A percentile compares a stretch with the other conserved stretches of the same genome.
Evolutionary conservation across 2,329 filamentous ascomycete species (phyloP).

Genomic region (Xenoacremonium recifei): DNA sequence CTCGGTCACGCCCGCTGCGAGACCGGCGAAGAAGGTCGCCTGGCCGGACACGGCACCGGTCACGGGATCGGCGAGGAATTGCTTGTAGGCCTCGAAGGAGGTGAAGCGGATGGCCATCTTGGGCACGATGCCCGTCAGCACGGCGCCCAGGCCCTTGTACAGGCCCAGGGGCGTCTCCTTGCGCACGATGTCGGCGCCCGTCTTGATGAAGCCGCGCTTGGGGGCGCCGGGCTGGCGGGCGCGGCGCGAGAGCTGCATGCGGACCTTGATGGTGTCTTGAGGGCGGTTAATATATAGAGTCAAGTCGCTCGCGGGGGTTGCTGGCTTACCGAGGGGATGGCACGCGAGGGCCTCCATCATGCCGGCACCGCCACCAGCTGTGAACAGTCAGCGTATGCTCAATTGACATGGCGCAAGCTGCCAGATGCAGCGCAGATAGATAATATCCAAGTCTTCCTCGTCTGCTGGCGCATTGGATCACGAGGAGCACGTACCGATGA

Average conservation of each 20-base stretch:
- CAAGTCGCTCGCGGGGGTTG: background rate
- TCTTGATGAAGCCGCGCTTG: constrained; percentile 82
- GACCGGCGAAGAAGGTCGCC: constrained; percentile 73
- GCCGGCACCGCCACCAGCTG: constrained; percentile 92
- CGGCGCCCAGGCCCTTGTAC: constrained; percentile 98
- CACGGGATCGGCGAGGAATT: constrained; percentile 66
- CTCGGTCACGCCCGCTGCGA: constrained; percentile 92
- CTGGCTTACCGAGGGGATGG: constrained; percentile 77
- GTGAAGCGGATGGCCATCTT: constrained; percentile 99
- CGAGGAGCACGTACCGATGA: constrained; percentile 70
- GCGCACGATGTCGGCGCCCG: constrained; percentile 81
- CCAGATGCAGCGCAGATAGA: constrained; percentile 14
- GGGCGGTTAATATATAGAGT: constrained; percentile 8
- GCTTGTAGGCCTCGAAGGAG: constrained; percentile 95
- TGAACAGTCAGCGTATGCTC: constrained; percentile 19
- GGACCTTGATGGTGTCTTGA: constrained; percentile 97
- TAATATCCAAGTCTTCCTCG: too few species aligned
- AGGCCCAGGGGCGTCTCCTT: constrained; percentile 89
- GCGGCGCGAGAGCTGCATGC: constrained; percentile 95
- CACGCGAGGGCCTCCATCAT: constrained; percentile 99
- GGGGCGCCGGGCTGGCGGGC: constrained; percentile 80
- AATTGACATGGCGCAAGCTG: constrained; percentile 13
- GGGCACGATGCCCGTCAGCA: constrained; percentile 92
- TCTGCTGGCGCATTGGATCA: too few species aligned
- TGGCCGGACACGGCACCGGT: constrained; percentile 67